A percentile compares a stretch with the other conserved stretches of the same genome.
Conservation (phyloP, 1,139 yeast genomes). For the Pneumocystis jirovecii region DNA sequence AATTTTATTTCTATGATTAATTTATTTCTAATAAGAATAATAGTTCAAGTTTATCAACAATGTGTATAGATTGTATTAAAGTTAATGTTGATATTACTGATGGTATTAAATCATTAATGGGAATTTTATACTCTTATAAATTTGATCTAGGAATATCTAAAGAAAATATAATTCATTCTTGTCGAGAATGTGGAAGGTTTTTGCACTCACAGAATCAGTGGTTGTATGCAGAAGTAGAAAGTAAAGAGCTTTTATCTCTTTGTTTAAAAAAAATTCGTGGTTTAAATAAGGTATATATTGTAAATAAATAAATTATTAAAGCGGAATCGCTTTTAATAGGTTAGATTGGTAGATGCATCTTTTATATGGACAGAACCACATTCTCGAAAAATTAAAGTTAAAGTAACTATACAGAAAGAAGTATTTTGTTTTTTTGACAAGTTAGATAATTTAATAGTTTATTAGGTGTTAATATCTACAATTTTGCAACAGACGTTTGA, state of each 20-base stretch:
- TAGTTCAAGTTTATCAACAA: slow-evolving; percentile 49
- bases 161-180: slow-evolving; percentile 81
- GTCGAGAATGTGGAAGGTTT: slow-evolving; percentile 94
- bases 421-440: slow-evolving; percentile 28
- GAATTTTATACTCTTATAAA: not conserved
- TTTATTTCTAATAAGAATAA: not conserved
- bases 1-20: slow-evolving; percentile 30
- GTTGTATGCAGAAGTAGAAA: slow-evolving; percentile 81
- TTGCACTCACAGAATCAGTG: slow-evolving; percentile 90
- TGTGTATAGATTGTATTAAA: slow-evolving; percentile 96
- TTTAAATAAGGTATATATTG: slow-evolving; percentile 37
- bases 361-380: slow-evolving; percentile 99
- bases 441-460: slow-evolving; percentile 17
- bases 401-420: slow-evolving; percentile 91
- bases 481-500: slow-evolving; percentile 91
- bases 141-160: slow-evolving; percentile 45
- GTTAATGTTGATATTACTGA: slow-evolving; percentile 86
- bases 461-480: slow-evolving; percentile 45
- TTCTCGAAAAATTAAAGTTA: slow-evolving; percentile 81
- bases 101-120: slow-evolving; percentile 28
- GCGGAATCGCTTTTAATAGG: slow-evolving; percentile 20
- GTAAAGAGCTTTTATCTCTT: slow-evolving; percentile 79
- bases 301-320: not conserved
- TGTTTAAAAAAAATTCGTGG: slow-evolving; percentile 84
- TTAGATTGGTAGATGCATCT: slow-evolving; percentile 80